phyloP scores from a whole-genome alignment of 169 alveolate genomes.

The Sarcocystis neurona region DNA sequence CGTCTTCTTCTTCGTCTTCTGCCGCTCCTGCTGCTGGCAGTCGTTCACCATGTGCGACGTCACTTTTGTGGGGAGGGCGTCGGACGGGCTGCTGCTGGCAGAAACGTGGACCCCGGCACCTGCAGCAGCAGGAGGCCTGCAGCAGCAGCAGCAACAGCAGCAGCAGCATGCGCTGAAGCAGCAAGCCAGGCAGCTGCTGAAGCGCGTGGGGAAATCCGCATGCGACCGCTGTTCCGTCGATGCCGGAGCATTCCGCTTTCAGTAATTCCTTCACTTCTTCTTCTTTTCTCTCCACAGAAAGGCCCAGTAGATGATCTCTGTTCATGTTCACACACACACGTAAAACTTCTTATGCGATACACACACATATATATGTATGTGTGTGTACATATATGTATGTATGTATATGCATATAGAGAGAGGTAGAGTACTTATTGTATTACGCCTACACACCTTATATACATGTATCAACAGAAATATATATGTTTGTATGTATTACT shows the following conservation, averaged over 20 bases:
- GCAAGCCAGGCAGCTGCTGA: constrained; percentile 73
- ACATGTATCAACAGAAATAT: too few relatives aligned
- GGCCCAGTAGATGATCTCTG: not conserved
- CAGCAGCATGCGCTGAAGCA: constrained; percentile 68
- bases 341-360: not conserved
- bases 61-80: constrained; percentile 80
- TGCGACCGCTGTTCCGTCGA: constrained; percentile 51
- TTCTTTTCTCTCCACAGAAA: not conserved
- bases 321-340: not conserved
- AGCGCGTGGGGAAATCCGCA: constrained; percentile 45
- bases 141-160: constrained; percentile 69
- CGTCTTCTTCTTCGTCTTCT: not conserved
- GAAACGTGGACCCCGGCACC: constrained; percentile 75
- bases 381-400: not conserved
- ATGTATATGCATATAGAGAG: too few relatives aligned
- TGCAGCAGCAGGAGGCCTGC: constrained; percentile 51
- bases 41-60: constrained; percentile 69
- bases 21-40: not conserved
- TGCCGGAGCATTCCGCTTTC: constrained; percentile 7
- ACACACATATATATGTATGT: not conserved
- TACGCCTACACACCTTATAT: too few relatives aligned
- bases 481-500: too few relatives aligned
- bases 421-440: too few relatives aligned
- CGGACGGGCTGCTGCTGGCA: constrained; percentile 83
- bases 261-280: not conserved